Percentiles rank a stretch among this genome's conserved stretches.
Evolutionary conservation across 495 filamentous ascomycete genomes (phyloP).

Genomic region (Penicillium paradoxum): DNA sequence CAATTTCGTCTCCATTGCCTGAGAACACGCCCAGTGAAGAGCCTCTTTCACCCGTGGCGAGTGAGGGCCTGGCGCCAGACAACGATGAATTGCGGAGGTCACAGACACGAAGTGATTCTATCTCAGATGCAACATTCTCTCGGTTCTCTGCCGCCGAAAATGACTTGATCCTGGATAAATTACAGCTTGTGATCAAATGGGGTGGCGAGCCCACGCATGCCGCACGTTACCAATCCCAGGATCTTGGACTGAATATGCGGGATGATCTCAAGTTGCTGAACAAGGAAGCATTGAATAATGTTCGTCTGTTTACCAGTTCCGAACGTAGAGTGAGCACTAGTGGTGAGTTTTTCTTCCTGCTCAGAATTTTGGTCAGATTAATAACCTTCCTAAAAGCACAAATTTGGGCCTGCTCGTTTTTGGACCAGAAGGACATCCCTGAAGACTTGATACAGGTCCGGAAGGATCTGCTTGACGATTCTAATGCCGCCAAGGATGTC

Average conservation of each 20-base stretch:
- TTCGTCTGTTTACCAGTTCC: conserved; percentile 88
- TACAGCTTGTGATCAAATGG: conserved; percentile 98
- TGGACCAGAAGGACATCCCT: conserved; percentile 78
- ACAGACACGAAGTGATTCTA: conserved; percentile 70
- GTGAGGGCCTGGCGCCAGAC: conserved; percentile 15
- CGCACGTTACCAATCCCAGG: conserved; percentile 90
- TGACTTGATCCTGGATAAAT: conserved; percentile 84
- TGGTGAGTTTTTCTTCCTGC: conserved; percentile 40
- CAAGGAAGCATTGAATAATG: conserved; percentile 80
- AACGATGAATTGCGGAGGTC: conserved; percentile 28
- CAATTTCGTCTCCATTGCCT: neutral
- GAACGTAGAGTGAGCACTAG: conserved; percentile 91
- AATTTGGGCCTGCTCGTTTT: conserved; percentile 90
- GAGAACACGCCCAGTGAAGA: conserved; percentile 13
- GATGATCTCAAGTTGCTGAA: conserved; percentile 95
- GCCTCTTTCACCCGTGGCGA: conserved; percentile 16
- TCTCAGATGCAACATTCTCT: conserved; percentile 81
- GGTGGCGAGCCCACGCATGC: conserved; percentile 97
- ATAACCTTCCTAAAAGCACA: conserved; percentile 52
- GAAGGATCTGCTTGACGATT: conserved; percentile 94
- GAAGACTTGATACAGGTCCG: conserved; percentile 80
- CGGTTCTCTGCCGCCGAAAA: conserved; percentile 85
- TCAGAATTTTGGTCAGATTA: neutral
- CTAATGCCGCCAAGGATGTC: conserved; percentile 98
- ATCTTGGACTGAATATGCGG: conserved; percentile 89